Evolutionary conservation across 768 basidiomycete genomes (phyloP), one percentile per base, ranked within the genome.

Genomic region (Tulasnella sp.): DNA sequence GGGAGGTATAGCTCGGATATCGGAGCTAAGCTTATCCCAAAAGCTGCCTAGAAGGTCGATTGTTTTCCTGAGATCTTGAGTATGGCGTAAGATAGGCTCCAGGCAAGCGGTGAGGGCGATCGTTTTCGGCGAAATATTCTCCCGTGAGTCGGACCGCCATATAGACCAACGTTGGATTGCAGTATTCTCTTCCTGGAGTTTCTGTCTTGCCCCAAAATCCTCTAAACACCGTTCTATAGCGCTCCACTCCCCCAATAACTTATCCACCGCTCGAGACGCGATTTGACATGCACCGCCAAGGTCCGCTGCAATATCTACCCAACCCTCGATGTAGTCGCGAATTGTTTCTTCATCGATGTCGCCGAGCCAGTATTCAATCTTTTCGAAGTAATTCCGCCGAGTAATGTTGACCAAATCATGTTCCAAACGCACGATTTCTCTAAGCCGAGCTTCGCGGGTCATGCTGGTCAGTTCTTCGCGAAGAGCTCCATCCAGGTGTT

Each of bases 251-350:
- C 26, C 51, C 69, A 57, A 79, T 37, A 73, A 85, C 87, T 73
- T 81, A 5, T 67, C 29, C 9, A 93, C 92, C 37, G 61, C 61
- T 15, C 61, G 1, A 26, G 61, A 67, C 16, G 61, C 61, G 13
- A 67, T 29, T 29, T 35, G 29, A 67, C 61, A 67, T 67, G 61
- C 16, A 67, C 18, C 61, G 13, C 61, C 26, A 10, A 29, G 61
- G 3, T 35, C 26, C 16, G 29, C 26, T 26, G 61, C 61, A 26
- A 7, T 6, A 29, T 32, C 16, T 3, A 29, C 32, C 61, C 61
- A 67, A 20, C 32, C 5, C 2, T 35, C 32, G 5, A 67, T 29
- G 16, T 13, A 26, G 32, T 35, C 16, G 3, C 13, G 26, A 67
- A 35, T 15, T 32, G 23, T 7, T 15, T 67, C 61, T 13, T 67